Percentiles rank a stretch among this genome's conserved stretches.
Conservation (phyloP, 306 rosid species). For the Mimosa bimucronata region DNA sequence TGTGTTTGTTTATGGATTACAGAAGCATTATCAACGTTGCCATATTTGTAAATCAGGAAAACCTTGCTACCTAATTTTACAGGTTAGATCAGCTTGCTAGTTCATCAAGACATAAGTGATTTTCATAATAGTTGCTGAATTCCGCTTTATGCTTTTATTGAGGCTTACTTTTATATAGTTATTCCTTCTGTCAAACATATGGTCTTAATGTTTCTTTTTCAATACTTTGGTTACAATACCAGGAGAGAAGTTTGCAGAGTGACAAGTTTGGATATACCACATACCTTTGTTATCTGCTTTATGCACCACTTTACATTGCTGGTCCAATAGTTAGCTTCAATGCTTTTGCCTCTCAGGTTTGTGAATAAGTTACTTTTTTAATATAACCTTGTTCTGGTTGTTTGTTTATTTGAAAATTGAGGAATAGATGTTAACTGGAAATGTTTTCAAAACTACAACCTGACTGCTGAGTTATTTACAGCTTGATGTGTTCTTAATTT, state of each 20-base stretch:
- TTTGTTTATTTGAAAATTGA: slow-evolving; percentile 26
- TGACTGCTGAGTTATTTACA: slow-evolving; percentile 31
- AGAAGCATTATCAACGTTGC: slow-evolving; percentile 87
- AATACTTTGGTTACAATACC: slow-evolving; percentile 40
- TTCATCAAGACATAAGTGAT: slow-evolving; percentile 31
- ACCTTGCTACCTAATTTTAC: slow-evolving; percentile 78
- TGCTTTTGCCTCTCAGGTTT: slow-evolving; percentile 95
- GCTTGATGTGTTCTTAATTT: slow-evolving; percentile 1
- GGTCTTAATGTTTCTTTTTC: slow-evolving; percentile 22
- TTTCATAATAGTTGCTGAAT: slow-evolving; percentile 29
- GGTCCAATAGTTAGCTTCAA: slow-evolving; percentile 95
- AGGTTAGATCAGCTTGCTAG: slow-evolving; percentile 64
- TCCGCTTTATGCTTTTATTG: slow-evolving; percentile 23
- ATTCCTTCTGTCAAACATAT: slow-evolving; percentile 17
- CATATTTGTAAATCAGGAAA: slow-evolving; percentile 77
- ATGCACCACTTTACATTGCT: slow-evolving; percentile 90
- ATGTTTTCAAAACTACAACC: background rate
- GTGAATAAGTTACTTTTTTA: slow-evolving; percentile 21
- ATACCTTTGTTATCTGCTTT: slow-evolving; percentile 84
- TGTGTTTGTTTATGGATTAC: slow-evolving; percentile 48
- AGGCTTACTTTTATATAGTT: slow-evolving; percentile 31
- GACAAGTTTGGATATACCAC: slow-evolving; percentile 60
- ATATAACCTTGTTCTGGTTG: slow-evolving; percentile 4
- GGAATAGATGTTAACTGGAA: background rate
- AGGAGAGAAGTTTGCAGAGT: slow-evolving; percentile 75